Evolutionary conservation across 257 asterid species (phyloP).

Genomic region (Asclepias syriaca): DNA sequence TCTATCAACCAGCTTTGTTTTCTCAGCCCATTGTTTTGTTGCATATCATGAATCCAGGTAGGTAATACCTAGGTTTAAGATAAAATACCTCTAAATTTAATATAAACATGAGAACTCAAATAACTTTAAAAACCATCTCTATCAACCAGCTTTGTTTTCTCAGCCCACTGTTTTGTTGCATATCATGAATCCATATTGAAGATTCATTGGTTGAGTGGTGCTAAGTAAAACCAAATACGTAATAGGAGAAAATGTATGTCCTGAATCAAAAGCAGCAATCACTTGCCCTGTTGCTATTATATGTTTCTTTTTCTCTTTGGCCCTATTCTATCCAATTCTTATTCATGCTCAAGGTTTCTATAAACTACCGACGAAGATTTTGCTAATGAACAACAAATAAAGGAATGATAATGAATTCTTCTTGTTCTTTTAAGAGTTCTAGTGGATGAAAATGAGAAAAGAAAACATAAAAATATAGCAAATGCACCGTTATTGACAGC

Average conservation of each 20-base stretch:
- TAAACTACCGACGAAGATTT: not conserved
- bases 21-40: not conserved
- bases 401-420: not conserved
- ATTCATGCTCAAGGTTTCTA: not conserved
- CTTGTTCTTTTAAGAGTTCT: not conserved
- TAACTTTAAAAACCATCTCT: not conserved
- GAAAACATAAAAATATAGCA: not conserved
- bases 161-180: not conserved
- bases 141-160: conserved; percentile 8
- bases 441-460: not conserved
- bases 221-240: not conserved
- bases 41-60: not conserved
- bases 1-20: conserved; percentile 7
- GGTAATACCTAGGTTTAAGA: no score
- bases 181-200: not conserved
- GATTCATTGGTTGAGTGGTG: not conserved
- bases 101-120: not conserved
- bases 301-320: no score
- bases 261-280: not conserved
- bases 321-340: no score
- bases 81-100: not conserved
- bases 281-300: not conserved
- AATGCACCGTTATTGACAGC: not conserved
- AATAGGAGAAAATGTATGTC: not conserved
- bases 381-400: not conserved